Percentiles rank a stretch among this genome's conserved stretches.
Conservation (phyloP, 495 filamentous ascomycete species). For the Acidiella bohemica region DNA sequence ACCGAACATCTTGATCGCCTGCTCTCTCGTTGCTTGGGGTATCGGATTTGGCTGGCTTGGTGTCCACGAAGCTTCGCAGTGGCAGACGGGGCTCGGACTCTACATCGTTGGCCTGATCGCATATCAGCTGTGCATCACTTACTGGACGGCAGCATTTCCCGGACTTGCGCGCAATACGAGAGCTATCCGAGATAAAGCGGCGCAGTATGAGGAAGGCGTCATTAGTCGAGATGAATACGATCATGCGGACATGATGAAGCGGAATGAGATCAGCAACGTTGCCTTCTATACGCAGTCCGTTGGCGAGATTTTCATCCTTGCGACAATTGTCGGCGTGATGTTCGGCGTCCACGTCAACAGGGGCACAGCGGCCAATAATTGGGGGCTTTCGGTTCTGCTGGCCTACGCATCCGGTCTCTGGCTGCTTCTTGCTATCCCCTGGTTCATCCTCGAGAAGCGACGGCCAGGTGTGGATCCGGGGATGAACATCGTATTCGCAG, state of each 20-base stretch:
- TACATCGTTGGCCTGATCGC: conserved; percentile 53
- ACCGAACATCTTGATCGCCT: conserved; percentile 46
- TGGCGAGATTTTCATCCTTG: conserved; percentile 47
- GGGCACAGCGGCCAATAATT: conserved; percentile 47
- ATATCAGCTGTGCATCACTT: conserved; percentile 52
- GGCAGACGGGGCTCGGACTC: conserved; percentile 42
- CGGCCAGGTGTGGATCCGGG: conserved; percentile 41
- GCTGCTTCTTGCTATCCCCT: conserved; percentile 46
- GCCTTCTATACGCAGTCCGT: conserved; percentile 50
- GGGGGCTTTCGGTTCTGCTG: conserved; percentile 49
- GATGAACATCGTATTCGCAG: conserved; percentile 38
- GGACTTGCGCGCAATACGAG: conserved; percentile 45
- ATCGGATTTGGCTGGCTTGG: conserved; percentile 54
- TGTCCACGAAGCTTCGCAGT: conserved; percentile 42
- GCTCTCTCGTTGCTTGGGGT: conserved; percentile 44
- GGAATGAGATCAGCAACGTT: conserved; percentile 45
- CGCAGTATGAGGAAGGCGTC: conserved; percentile 36
- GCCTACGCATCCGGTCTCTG: conserved; percentile 51
- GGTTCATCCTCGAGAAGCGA: conserved; percentile 51
- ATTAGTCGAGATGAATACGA: conserved; percentile 49
- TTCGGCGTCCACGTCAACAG: conserved; percentile 46
- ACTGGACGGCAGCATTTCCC: conserved; percentile 55
- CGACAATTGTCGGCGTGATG: conserved; percentile 48
- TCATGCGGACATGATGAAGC: conserved; percentile 47
- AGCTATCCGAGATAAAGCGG: conserved; percentile 40